Evolutionary conservation across 257 asterid genomes (phyloP).

Genomic region (Salvia splendens): DNA sequence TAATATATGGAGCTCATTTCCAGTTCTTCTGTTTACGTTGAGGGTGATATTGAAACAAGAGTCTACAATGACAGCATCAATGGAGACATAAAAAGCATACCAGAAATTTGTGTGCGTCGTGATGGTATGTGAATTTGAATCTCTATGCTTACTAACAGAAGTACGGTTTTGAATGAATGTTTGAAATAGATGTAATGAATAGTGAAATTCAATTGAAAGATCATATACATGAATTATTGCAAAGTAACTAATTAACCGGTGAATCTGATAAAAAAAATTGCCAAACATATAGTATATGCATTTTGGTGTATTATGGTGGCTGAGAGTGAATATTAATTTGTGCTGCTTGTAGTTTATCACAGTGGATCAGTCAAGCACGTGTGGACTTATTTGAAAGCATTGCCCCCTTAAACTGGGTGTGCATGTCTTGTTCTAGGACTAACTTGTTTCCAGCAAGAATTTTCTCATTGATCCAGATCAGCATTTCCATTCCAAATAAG

Average conservation of each 20-base stretch:
- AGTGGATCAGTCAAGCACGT: background rate
- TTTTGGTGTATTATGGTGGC: too few species aligned
- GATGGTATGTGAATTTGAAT: conserved; percentile 61
- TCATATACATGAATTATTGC: too few species aligned
- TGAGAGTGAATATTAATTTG: too few species aligned
- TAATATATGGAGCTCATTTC: conserved; percentile 37
- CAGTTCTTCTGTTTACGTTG: conserved; percentile 96
- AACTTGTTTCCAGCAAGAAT: too few species aligned
- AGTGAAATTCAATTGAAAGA: too few species aligned
- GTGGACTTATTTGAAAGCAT: conserved; percentile 4
- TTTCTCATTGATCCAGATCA: background rate
- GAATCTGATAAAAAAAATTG: too few species aligned
- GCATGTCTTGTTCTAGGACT: background rate
- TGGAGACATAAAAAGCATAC: conserved; percentile 86
- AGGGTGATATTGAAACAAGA: conserved; percentile 97
- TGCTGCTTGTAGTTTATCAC: too few species aligned
- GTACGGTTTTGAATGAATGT: too few species aligned
- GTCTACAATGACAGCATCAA: conserved; percentile 92
- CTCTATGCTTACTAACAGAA: background rate
- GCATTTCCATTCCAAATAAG: background rate
- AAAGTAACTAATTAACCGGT: too few species aligned
- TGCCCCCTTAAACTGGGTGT: too few species aligned
- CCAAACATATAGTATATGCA: too few species aligned
- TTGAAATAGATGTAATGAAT: too few species aligned
- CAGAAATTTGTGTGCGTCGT: conserved; percentile 93